Evolutionary conservation across 495 filamentous ascomycete species (phyloP).

Genomic region (Penicillium manginii): DNA sequence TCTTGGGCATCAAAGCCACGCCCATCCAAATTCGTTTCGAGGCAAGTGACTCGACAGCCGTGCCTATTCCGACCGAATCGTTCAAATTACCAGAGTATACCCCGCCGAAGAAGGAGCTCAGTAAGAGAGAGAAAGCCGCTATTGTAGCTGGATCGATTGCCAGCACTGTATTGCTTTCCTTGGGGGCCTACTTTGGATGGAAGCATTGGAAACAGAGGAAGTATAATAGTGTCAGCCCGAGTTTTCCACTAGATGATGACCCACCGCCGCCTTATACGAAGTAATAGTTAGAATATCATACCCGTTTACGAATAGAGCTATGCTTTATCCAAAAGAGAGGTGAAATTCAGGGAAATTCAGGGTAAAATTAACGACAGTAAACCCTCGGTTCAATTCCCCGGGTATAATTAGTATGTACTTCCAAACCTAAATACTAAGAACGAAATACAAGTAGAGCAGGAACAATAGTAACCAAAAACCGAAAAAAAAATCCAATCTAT

Average conservation of each 20-base stretch:
- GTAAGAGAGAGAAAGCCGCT: conserved; percentile 2
- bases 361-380: too few species aligned
- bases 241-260: too few species aligned
- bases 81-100: conserved; percentile 3
- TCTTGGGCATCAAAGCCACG: conserved; percentile 13
- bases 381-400: too few species aligned
- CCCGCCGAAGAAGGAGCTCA: conserved; percentile 1
- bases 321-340: too few species aligned
- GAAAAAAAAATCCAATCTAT: too few species aligned
- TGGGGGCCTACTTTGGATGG: background rate
- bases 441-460: background rate
- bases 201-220: background rate
- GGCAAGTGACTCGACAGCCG: conserved; percentile 15
- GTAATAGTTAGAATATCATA: too few species aligned
- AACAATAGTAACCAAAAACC: background rate
- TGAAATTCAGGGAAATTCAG: too few species aligned
- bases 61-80: conserved; percentile 17
- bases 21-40: conserved; percentile 20
- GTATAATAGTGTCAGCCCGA: too few species aligned
- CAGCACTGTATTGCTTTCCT: background rate
- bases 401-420: too few species aligned
- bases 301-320: too few species aligned
- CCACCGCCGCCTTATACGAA: too few species aligned
- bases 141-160: conserved; percentile 5
- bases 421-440: background rate